phyloP scores from a whole-genome alignment of 1,139 yeast genomes.

The Saccharomycopsis hybrid region DNA sequence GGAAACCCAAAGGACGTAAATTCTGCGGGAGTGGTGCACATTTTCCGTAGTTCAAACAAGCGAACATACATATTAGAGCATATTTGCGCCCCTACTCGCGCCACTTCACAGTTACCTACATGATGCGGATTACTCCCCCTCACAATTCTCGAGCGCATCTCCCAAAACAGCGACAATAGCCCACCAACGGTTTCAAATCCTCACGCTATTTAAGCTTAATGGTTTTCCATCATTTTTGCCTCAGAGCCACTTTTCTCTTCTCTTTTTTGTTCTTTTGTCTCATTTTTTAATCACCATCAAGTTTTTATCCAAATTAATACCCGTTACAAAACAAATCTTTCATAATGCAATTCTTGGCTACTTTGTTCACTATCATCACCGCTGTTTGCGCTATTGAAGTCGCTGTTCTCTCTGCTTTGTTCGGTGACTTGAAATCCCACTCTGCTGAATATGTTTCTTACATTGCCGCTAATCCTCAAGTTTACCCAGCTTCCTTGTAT shows the following conservation, averaged over 20 bases:
- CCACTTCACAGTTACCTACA: too few relatives aligned
- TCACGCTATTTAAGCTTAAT: neutral
- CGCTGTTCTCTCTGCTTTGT: constrained; percentile 16
- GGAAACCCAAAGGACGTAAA: too few relatives aligned
- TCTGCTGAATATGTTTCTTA: constrained; percentile 20
- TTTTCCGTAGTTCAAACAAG: too few relatives aligned
- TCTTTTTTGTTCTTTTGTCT: neutral
- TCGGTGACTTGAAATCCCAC: constrained; percentile 17
- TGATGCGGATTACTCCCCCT: too few relatives aligned
- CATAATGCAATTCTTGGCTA: constrained; percentile 18
- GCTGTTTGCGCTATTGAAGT: constrained; percentile 17
- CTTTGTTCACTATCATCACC: constrained; percentile 10
- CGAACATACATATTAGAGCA: too few relatives aligned
- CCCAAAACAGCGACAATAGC: too few relatives aligned
- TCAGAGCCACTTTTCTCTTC: neutral
- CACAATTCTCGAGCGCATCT: too few relatives aligned
- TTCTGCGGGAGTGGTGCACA: too few relatives aligned
- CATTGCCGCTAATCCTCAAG: constrained; percentile 18
- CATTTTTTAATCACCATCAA: neutral
- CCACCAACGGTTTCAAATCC: too few relatives aligned
- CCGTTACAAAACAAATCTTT: neutral
- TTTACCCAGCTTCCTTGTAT: constrained; percentile 17
- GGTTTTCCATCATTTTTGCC: neutral
- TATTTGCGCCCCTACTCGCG: too few relatives aligned
- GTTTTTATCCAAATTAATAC: neutral